Conservation (phyloP, 768 basidiomycete genomes). For the Cystofilobasidium bisporidii region DNA sequence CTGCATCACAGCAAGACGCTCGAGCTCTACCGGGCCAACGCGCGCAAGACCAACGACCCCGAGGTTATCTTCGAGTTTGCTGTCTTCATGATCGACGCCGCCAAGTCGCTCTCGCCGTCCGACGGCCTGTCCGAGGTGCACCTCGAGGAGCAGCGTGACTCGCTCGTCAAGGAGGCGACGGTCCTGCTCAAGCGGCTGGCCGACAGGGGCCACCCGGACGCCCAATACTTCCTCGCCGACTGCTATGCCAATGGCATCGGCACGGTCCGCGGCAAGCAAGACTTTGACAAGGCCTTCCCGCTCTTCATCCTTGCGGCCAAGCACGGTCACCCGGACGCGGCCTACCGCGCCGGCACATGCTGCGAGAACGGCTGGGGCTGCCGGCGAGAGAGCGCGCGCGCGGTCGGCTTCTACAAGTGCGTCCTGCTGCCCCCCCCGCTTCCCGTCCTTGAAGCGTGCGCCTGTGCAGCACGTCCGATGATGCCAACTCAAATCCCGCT, state of each 20-base stretch:
- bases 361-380: conserved; percentile 99
- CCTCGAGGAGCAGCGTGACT: conserved; percentile 47
- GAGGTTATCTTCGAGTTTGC: conserved; percentile 97
- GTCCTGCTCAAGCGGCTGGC: conserved; percentile 79
- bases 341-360: conserved; percentile 91
- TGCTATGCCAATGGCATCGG: conserved; percentile 98
- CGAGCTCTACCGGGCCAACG: conserved; percentile 92
- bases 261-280: conserved; percentile 76
- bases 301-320: conserved; percentile 93
- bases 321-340: conserved; percentile 89
- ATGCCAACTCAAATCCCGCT: neutral
- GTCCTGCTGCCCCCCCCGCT: conserved; percentile 24
- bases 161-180: conserved; percentile 78
- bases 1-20: conserved; percentile 92
- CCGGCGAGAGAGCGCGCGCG: conserved; percentile 80
- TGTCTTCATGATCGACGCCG: conserved; percentile 96
- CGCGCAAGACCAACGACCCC: conserved; percentile 96
- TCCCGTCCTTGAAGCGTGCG: no score
- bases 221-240: conserved; percentile 96
- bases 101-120: conserved; percentile 55
- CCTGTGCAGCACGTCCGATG: no score
- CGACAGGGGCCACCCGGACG: conserved; percentile 83
- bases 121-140: conserved; percentile 20
- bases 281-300: conserved; percentile 94
- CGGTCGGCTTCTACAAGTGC: conserved; percentile 70